These are phyloP conservation scores for Mycena maculata DNA, from an alignment of 768 basidiomycete genomes.

Conservation along the genomic window DNA sequence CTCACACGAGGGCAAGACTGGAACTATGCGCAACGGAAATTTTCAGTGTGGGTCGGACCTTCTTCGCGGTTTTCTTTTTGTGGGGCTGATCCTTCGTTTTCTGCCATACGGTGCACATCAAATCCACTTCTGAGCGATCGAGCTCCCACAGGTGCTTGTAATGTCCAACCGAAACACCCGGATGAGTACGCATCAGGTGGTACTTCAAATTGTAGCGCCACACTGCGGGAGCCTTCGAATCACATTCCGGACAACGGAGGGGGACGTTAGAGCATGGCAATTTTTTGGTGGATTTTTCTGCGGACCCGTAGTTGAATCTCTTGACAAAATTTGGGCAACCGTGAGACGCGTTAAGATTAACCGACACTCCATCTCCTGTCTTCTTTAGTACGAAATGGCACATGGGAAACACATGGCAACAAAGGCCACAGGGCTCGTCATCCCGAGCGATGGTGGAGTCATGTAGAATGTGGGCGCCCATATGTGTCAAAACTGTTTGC, in stretches of 20 bases:
- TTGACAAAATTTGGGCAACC: constrained; percentile 7
- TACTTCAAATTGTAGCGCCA: constrained; percentile 15
- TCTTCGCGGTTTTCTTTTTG: background rate
- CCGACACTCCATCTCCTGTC: background rate
- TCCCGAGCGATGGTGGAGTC: constrained; percentile 31
- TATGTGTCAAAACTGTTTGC: constrained; percentile 41
- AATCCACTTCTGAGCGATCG: background rate
- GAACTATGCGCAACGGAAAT: constrained; percentile 7
- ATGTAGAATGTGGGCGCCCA: constrained; percentile 42
- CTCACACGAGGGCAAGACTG: too few relatives aligned
- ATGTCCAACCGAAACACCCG: background rate
- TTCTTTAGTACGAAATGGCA: constrained; percentile 3
- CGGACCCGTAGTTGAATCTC: background rate
- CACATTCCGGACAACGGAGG: background rate
- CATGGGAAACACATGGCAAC: constrained; percentile 31
- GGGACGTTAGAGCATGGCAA: constrained; percentile 22
- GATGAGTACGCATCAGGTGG: constrained; percentile 1
- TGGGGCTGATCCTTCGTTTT: background rate
- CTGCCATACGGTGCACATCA: background rate
- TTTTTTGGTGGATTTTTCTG: background rate
- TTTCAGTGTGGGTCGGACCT: background rate
- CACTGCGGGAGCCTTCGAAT: background rate
- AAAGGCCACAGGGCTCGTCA: constrained; percentile 41
- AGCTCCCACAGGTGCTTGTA: background rate
- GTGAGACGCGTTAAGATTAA: background rate